A percentile compares a stretch with the other conserved stretches of the same genome.
phyloP scores from a whole-genome alignment of 441 rosid genomes.

The Francoa sonchifolia region DNA sequence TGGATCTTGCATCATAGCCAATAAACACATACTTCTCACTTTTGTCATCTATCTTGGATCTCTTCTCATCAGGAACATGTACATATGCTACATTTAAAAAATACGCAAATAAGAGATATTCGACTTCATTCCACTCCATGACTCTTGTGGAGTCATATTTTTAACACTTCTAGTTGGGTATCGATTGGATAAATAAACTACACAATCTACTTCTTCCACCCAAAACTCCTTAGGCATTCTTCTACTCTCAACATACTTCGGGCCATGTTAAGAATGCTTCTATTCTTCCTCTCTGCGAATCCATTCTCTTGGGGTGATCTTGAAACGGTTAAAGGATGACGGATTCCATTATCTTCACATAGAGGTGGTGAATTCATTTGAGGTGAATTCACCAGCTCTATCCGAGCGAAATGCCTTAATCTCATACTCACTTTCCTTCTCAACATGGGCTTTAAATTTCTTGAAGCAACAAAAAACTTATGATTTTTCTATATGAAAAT shows the following conservation, averaged over 20 bases:
- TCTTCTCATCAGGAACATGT: background rate
- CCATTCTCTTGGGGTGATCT: conserved; percentile 7
- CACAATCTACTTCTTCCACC: background rate
- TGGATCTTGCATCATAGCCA: background rate
- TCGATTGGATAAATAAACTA: background rate
- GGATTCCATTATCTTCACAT: background rate
- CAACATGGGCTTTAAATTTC: background rate
- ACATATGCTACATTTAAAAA: conserved; percentile 1
- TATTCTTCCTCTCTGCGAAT: conserved; percentile 10
- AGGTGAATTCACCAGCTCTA: conserved; percentile 2
- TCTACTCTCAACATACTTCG: background rate
- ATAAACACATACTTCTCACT: background rate
- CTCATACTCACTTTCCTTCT: background rate
- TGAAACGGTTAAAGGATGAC: background rate
- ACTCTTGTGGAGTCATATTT: background rate
- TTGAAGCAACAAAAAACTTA: conserved; percentile 2
- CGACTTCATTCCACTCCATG: conserved; percentile 3
- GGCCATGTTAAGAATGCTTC: background rate
- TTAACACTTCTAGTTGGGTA: background rate
- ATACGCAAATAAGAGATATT: background rate
- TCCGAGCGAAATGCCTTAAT: background rate
- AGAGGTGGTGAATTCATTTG: background rate
- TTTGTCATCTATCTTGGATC: conserved; percentile 2
- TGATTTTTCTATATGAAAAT: conserved; percentile 1
- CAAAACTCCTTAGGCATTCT: conserved; percentile 2